phyloP scores from a whole-genome alignment of 1,139 yeast species.

The Magnusiomyces sp. region DNA sequence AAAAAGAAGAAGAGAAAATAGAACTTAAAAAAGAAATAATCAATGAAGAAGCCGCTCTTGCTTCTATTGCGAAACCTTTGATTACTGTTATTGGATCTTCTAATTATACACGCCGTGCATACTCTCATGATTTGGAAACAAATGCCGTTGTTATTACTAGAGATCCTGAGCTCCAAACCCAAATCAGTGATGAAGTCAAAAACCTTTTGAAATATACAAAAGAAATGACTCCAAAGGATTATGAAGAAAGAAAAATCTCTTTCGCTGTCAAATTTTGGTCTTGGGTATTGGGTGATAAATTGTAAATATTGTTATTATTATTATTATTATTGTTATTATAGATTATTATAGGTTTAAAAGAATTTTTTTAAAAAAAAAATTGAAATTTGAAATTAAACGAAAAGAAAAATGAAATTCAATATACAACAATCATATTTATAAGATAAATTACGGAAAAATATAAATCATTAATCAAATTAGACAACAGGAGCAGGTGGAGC shows the following conservation, averaged over 20 bases:
- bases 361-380: not conserved
- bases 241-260: slow-evolving; percentile 51
- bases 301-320: slow-evolving; percentile 3
- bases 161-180: slow-evolving; percentile 48
- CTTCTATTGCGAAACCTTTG: slow-evolving; percentile 40
- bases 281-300: slow-evolving; percentile 42
- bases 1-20: not conserved
- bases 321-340: not conserved
- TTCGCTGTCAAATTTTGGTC: slow-evolving; percentile 45
- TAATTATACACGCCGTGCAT: slow-evolving; percentile 86
- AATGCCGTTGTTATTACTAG: slow-evolving; percentile 72
- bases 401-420: not conserved
- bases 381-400: not conserved
- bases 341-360: not conserved
- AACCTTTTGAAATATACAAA: slow-evolving; percentile 47
- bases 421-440: not conserved
- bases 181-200: slow-evolving; percentile 56
- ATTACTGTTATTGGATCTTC: slow-evolving; percentile 86
- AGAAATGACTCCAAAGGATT: slow-evolving; percentile 47
- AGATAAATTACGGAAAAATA: not conserved
- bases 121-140: slow-evolving; percentile 77
- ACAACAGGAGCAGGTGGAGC: slow-evolving; percentile 10
- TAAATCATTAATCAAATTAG: slow-evolving; percentile 1
- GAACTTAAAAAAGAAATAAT: not conserved
- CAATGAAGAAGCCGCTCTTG: slow-evolving; percentile 16